These are phyloP conservation scores for Paramarasmius palmivorus DNA, from an alignment of 1,284 basidiomycete genomes.

Conservation along the genomic window DNA sequence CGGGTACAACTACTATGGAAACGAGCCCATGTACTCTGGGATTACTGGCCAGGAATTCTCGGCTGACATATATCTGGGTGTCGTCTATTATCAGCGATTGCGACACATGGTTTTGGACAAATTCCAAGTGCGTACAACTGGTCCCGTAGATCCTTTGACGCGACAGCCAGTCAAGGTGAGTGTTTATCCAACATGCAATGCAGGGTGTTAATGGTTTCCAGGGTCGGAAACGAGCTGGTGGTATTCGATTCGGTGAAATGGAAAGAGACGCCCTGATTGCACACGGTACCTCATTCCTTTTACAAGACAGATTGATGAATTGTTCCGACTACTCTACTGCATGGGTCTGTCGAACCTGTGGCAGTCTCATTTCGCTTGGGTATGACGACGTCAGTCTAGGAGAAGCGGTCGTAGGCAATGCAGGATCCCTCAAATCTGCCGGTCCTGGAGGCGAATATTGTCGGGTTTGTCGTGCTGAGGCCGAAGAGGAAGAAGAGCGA, in stretches of 20 bases:
- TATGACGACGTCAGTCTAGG: conserved; percentile 84
- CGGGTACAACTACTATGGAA: conserved; percentile 99
- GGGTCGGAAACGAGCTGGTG: conserved; percentile 98
- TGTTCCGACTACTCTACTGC: conserved; percentile 99
- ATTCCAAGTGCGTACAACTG: conserved; percentile 98
- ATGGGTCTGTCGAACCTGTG: conserved; percentile 97
- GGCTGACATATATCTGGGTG: conserved; percentile 97
- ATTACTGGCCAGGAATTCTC: conserved; percentile 98
- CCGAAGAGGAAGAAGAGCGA: conserved; percentile 60
- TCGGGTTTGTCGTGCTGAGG: conserved; percentile 78
- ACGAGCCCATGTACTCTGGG: conserved; percentile 99
- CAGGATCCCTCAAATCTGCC: conserved; percentile 50
- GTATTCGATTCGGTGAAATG: conserved; percentile 99
- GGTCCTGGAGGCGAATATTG: conserved; percentile 89
- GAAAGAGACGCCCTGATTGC: conserved; percentile 98
- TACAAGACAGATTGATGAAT: conserved; percentile 99
- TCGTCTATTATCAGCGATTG: conserved; percentile 98
- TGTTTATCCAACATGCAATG: conserved; percentile 9
- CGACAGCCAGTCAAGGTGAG: conserved; percentile 95
- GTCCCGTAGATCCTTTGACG: conserved; percentile 94
- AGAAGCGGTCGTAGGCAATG: conserved; percentile 55
- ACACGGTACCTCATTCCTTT: conserved; percentile 96
- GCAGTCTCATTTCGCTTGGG: conserved; percentile 92
- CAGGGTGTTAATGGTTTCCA: conserved; percentile 31
- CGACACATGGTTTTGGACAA: conserved; percentile 99